phyloP scores from a whole-genome alignment of 768 basidiomycete species.

The Pleurotus giganteus region DNA sequence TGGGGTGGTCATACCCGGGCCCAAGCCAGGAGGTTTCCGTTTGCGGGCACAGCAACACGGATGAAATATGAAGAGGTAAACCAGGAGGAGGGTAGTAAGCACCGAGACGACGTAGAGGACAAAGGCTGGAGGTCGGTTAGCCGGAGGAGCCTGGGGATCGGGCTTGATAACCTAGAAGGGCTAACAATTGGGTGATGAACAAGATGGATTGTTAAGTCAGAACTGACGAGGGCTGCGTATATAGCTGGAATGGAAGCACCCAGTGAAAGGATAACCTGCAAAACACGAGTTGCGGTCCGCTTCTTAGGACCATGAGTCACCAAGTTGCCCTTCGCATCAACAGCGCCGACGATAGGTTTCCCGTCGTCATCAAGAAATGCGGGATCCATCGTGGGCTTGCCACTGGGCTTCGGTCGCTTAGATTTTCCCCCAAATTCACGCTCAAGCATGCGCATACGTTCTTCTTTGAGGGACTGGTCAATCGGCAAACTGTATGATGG shows the following conservation, averaged over 20 bases:
- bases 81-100: constrained; percentile 45
- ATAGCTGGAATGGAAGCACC: constrained; percentile 54
- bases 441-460: constrained; percentile 70
- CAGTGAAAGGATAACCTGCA: constrained; percentile 50
- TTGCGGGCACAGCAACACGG: constrained; percentile 50
- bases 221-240: constrained; percentile 61
- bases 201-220: neutral
- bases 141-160: constrained; percentile 51
- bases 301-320: constrained; percentile 65
- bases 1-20: constrained; percentile 20
- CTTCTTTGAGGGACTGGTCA: constrained; percentile 57
- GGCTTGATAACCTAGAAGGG: constrained; percentile 52
- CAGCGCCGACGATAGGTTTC: constrained; percentile 54
- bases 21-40: constrained; percentile 16
- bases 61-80: constrained; percentile 57
- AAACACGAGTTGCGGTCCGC: constrained; percentile 44
- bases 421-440: constrained; percentile 56
- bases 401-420: constrained; percentile 23
- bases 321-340: constrained; percentile 54
- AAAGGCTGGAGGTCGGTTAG: constrained; percentile 49
- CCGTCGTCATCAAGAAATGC: constrained; percentile 42
- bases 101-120: constrained; percentile 57
- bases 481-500: constrained; percentile 41
- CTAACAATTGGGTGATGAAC: neutral
- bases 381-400: constrained; percentile 19